A percentile compares a stretch with the other conserved stretches of the same genome.
Evolutionary conservation across 164 flowering plant species (phyloP).

Genomic region (Euptelea pleiosperma): DNA sequence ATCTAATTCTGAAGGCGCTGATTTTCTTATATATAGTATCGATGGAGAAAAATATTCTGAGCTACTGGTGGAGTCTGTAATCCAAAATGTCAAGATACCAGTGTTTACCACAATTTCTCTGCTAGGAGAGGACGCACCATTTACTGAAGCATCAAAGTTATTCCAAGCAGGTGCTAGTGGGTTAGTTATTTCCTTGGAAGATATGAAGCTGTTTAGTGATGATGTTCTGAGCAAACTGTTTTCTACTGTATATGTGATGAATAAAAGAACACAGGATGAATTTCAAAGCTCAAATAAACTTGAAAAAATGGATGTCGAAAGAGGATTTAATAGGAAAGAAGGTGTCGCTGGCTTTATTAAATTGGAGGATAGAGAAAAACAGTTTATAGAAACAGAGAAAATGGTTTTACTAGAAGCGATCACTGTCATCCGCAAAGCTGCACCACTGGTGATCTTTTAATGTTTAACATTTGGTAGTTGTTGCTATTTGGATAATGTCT

Average conservation of each 20-base stretch:
- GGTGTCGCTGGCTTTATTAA: slow-evolving; percentile 45
- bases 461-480: slow-evolving; percentile 55
- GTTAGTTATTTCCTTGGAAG: slow-evolving; percentile 53
- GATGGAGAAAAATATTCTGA: slow-evolving; percentile 27
- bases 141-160: slow-evolving; percentile 28
- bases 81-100: slow-evolving; percentile 63
- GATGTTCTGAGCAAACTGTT: slow-evolving; percentile 44
- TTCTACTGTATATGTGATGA: slow-evolving; percentile 17
- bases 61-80: slow-evolving; percentile 25
- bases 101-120: slow-evolving; percentile 41
- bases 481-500: slow-evolving; percentile 23
- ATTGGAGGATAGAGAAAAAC: slow-evolving; percentile 60
- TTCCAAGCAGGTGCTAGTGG: slow-evolving; percentile 81
- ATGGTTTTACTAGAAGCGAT: slow-evolving; percentile 57
- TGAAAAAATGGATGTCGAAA: slow-evolving; percentile 18
- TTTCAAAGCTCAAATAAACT: slow-evolving; percentile 17
- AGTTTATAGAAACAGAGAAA: slow-evolving; percentile 67
- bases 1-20: slow-evolving; percentile 85
- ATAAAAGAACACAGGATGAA: slow-evolving; percentile 20
- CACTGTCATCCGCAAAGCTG: slow-evolving; percentile 67
- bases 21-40: slow-evolving; percentile 55
- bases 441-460: slow-evolving; percentile 89
- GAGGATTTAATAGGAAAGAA: slow-evolving; percentile 25
- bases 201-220: slow-evolving; percentile 41
- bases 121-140: slow-evolving; percentile 15